Evolutionary conservation across 192 early-diverging fungal genomes (phyloP).

Genomic region (Paraglomus brasilianum): DNA sequence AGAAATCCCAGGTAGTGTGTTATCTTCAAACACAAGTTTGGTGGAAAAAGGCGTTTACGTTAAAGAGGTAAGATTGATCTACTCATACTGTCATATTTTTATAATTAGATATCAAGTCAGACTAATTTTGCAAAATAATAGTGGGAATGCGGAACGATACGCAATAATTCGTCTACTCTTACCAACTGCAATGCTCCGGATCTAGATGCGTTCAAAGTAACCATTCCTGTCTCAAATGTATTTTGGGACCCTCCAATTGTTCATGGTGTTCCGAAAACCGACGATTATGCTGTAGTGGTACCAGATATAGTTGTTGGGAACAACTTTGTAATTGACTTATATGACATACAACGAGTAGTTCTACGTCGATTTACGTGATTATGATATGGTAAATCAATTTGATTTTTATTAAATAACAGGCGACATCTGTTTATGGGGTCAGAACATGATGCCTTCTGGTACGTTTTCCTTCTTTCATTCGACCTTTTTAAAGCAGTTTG

Average conservation of each 20-base stretch:
- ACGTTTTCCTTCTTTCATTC: too few relatives aligned
- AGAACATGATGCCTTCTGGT: too few relatives aligned
- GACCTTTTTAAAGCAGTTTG: too few relatives aligned
- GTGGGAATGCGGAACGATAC: too few relatives aligned
- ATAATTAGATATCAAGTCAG: too few relatives aligned
- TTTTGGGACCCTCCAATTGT: not conserved
- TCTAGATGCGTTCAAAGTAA: not conserved
- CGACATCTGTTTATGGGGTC: too few relatives aligned
- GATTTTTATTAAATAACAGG: too few relatives aligned
- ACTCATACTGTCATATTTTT: not conserved
- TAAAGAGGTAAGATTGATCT: slow-evolving; percentile 23
- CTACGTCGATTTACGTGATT: too few relatives aligned
- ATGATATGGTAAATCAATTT: too few relatives aligned
- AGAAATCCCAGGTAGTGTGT: not conserved
- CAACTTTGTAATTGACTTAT: slow-evolving; percentile 11
- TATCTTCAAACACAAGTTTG: not conserved
- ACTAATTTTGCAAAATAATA: too few relatives aligned
- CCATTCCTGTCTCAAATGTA: not conserved
- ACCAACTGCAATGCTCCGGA: not conserved
- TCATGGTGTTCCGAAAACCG: not conserved
- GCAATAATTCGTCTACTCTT: too few relatives aligned
- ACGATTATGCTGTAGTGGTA: not conserved
- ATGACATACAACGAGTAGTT: not conserved
- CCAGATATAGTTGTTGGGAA: not conserved
- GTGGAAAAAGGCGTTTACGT: not conserved